These are phyloP conservation scores for Cyclotella baltica DNA, from an alignment of 108 stramenopile genomes.

Conservation along the genomic window DNA sequence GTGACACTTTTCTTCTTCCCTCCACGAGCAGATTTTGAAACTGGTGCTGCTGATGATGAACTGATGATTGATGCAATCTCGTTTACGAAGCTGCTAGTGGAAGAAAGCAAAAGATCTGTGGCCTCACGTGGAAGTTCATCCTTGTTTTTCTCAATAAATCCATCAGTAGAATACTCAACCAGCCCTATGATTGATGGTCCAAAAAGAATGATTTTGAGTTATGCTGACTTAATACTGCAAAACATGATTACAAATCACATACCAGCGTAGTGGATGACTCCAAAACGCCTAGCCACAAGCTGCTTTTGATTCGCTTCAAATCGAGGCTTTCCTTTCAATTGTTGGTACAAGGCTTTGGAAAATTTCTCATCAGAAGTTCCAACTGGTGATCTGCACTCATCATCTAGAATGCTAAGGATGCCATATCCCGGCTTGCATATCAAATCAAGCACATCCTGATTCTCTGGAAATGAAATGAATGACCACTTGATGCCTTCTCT, in stretches of 20 bases:
- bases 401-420: conserved; percentile 64
- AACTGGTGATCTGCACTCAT: conserved; percentile 65
- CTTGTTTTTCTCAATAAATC: conserved; percentile 80
- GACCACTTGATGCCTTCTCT: conserved; percentile 66
- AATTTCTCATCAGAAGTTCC: conserved; percentile 69
- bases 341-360: conserved; percentile 55
- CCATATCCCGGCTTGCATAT: conserved; percentile 80
- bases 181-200: conserved; percentile 20
- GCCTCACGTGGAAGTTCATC: no score
- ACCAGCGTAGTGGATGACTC: conserved; percentile 71
- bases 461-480: conserved; percentile 80
- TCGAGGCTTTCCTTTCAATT: conserved; percentile 46
- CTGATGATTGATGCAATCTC: no score
- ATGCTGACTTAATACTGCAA: no score
- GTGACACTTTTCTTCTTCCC: no score
- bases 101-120: no score
- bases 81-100: no score
- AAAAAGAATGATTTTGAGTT: no score
- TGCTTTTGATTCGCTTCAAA: conserved; percentile 66
- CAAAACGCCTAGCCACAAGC: conserved; percentile 69
- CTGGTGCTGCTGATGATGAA: no score
- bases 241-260: background rate
- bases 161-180: conserved; percentile 68
- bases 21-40: no score
- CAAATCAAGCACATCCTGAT: conserved; percentile 84